A percentile compares a stretch with the other conserved stretches of the same genome.
Evolutionary conservation across 2,329 filamentous ascomycete genomes (phyloP).

Genomic region (Chalara sp.): DNA sequence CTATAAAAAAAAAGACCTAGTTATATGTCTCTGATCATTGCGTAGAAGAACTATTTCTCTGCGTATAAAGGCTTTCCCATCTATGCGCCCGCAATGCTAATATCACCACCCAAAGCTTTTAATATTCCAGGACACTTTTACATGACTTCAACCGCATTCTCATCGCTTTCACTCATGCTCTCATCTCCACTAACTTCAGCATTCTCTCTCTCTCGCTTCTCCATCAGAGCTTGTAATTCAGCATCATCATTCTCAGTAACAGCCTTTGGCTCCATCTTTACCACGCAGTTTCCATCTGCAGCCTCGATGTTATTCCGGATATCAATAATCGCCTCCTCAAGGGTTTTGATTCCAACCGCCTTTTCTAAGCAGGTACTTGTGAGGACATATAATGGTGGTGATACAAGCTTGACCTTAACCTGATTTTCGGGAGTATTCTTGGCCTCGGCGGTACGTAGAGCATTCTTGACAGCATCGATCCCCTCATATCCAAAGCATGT

Average conservation of each 20-base stretch:
- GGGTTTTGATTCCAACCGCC: slow-evolving; percentile 69
- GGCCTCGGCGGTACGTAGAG: slow-evolving; percentile 84
- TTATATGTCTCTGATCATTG: no score
- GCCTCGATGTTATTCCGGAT: slow-evolving; percentile 74
- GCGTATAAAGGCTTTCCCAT: background rate
- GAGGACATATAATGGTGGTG: slow-evolving; percentile 90
- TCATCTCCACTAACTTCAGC: slow-evolving; percentile 97
- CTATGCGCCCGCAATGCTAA: slow-evolving; percentile 26
- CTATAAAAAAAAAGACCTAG: no score
- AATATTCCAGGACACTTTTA: slow-evolving; percentile 23
- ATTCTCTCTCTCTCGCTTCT: slow-evolving; percentile 97
- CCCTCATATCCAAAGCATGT: slow-evolving; percentile 95
- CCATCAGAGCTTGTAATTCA: slow-evolving; percentile 95
- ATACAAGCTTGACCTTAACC: slow-evolving; percentile 98
- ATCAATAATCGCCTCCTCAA: slow-evolving; percentile 86
- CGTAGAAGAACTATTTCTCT: no score
- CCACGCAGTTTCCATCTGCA: slow-evolving; percentile 71
- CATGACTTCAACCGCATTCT: slow-evolving; percentile 60
- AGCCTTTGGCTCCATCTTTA: slow-evolving; percentile 99
- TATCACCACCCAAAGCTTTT: slow-evolving; percentile 7
- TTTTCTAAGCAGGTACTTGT: slow-evolving; percentile 96
- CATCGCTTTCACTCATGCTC: slow-evolving; percentile 91
- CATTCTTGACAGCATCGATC: slow-evolving; percentile 95
- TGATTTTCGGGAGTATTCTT: slow-evolving; percentile 88
- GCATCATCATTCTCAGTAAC: slow-evolving; percentile 98